These are phyloP conservation scores for maize (Zea mays) DNA, from an alignment of 176 grass and related monocot genomes.

Conservation along the genomic window Zm-B73-REFERENCE-NAM-5.0 NC_050102.1:129071001-129071500, in stretches of 20 bases:
- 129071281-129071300: no score
- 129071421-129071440: not conserved
- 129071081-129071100: slow-evolving; percentile 9
- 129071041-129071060: slow-evolving; percentile 48
- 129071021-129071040: slow-evolving; percentile 25
- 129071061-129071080: slow-evolving; percentile 53
- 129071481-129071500: not conserved
- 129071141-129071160: slow-evolving; percentile 6
- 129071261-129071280: slow-evolving; percentile 6
- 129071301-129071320: no score
- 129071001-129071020: slow-evolving; percentile 11
- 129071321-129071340: no score
- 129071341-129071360: no score
- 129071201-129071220: not conserved
- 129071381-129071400: no score
- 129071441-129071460: not conserved
- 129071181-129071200: no score
- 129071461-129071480: slow-evolving; percentile 16
- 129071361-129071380: no score
- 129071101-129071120: slow-evolving; percentile 9
- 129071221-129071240: not conserved
- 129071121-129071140: slow-evolving; percentile 2
- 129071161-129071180: no score
- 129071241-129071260: slow-evolving; percentile 14
- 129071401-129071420: no score